These are phyloP conservation scores for Thuja plicata DNA, from an alignment of 83 land plant species.

Conservation along the genomic window DNA sequence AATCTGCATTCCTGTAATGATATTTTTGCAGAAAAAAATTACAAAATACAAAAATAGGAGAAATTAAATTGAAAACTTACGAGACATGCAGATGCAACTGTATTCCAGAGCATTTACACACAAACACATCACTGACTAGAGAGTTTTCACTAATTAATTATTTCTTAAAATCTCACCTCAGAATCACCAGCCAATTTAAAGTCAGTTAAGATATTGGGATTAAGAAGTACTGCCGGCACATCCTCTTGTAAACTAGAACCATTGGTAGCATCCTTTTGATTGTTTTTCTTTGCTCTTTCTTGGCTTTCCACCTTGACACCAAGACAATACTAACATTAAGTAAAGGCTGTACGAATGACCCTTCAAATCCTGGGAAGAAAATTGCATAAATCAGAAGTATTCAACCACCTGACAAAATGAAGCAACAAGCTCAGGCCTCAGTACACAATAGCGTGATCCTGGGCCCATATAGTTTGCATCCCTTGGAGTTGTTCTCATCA, in stretches of 20 bases:
- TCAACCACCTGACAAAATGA: conserved; percentile 77
- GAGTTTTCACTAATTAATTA: neutral
- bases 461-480: conserved; percentile 89
- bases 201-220: conserved; percentile 93
- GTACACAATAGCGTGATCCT: conserved; percentile 83
- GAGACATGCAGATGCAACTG: neutral
- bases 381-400: neutral
- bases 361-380: neutral
- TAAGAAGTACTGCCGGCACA: conserved; percentile 43
- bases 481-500: conserved; percentile 98
- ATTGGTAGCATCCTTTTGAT: conserved; percentile 7
- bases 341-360: neutral
- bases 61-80: neutral
- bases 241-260: neutral
- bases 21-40: neutral
- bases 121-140: conserved; percentile 5
- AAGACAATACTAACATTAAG: neutral
- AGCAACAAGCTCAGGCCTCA: conserved; percentile 92
- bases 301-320: conserved; percentile 44
- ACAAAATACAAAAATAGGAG: neutral
- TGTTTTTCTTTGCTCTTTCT: conserved; percentile 17
- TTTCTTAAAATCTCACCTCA: conserved; percentile 41
- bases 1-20: neutral
- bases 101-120: neutral
- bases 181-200: conserved; percentile 77